A percentile compares a stretch with the other conserved stretches of the same genome.
phyloP scores from a whole-genome alignment of 768 basidiomycete species.

The Russula earlei region DNA sequence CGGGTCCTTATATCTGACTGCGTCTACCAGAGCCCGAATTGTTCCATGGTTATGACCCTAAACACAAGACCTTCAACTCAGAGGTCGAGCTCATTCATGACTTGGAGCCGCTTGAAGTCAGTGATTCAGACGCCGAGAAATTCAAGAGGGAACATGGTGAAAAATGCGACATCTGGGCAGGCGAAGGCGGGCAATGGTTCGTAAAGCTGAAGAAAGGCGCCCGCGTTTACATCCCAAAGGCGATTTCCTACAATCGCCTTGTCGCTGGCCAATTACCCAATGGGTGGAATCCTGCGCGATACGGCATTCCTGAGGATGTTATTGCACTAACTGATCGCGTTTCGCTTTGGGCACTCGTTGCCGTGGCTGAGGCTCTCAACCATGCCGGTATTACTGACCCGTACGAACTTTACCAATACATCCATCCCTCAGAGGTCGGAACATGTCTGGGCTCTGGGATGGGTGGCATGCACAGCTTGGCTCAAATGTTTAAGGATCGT shows the following conservation, averaged over 20 bases:
- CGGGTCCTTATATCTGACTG: neutral
- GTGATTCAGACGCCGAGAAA: constrained; percentile 82
- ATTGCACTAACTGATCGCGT: constrained; percentile 88
- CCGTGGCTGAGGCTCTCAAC: constrained; percentile 91
- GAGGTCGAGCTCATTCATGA: constrained; percentile 96
- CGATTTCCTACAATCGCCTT: constrained; percentile 86
- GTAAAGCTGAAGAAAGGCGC: constrained; percentile 99
- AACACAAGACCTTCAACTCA: constrained; percentile 95
- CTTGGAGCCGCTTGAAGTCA: constrained; percentile 90
- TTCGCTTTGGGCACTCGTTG: constrained; percentile 90
- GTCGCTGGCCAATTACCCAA: constrained; percentile 97
- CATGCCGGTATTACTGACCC: constrained; percentile 97
- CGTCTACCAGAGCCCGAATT: constrained; percentile 76
- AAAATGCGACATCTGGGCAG: constrained; percentile 92
- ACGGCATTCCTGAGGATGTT: constrained; percentile 95
- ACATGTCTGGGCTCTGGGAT: constrained; percentile 93
- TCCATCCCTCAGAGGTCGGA: constrained; percentile 96
- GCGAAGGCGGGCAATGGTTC: constrained; percentile 89
- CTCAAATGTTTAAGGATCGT: constrained; percentile 98
- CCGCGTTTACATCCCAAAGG: constrained; percentile 85
- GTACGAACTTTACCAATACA: constrained; percentile 92
- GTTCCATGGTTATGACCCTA: constrained; percentile 96
- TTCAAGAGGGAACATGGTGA: constrained; percentile 97
- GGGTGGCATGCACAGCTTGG: constrained; percentile 87
- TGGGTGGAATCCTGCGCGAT: constrained; percentile 93